Evolutionary conservation across 2,329 filamentous ascomycete genomes (phyloP).

Genomic region (Cephalotrichum gorgonifer): DNA sequence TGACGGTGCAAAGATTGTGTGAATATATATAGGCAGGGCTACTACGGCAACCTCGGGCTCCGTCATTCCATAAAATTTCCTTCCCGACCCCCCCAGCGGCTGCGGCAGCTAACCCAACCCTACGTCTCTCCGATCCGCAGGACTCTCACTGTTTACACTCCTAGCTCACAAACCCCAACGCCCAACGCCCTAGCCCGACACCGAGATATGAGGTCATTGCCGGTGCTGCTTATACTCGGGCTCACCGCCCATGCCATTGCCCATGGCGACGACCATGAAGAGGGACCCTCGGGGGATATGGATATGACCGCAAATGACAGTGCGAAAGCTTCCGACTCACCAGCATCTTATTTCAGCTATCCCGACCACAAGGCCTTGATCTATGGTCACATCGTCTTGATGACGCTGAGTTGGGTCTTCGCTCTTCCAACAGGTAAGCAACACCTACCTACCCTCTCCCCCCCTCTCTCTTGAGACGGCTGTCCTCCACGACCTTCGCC

Average conservation of each 20-base stretch:
- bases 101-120: too few species aligned
- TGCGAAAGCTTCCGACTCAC: slow-evolving; percentile 19
- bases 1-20: neutral
- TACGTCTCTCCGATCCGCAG: too few species aligned
- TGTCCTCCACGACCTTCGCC: neutral
- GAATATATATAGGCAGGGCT: neutral
- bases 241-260: slow-evolving; percentile 5
- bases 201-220: neutral
- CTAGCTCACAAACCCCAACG: too few species aligned
- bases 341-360: slow-evolving; percentile 50
- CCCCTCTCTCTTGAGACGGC: neutral
- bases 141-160: too few species aligned
- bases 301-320: slow-evolving; percentile 5
- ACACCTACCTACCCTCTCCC: neutral
- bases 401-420: slow-evolving; percentile 63
- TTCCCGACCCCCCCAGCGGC: too few species aligned
- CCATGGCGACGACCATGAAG: slow-evolving; percentile 11
- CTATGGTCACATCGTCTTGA: slow-evolving; percentile 59
- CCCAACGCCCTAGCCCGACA: too few species aligned
- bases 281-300: slow-evolving; percentile 8
- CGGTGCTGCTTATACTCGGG: neutral
- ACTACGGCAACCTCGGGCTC: too few species aligned
- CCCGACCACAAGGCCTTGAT: slow-evolving; percentile 44
- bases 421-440: slow-evolving; percentile 61
- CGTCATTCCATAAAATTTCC: too few species aligned